Evolutionary conservation across 129 eudicot species (phyloP).

Genomic region (Centrapalus pauciflorus): DNA sequence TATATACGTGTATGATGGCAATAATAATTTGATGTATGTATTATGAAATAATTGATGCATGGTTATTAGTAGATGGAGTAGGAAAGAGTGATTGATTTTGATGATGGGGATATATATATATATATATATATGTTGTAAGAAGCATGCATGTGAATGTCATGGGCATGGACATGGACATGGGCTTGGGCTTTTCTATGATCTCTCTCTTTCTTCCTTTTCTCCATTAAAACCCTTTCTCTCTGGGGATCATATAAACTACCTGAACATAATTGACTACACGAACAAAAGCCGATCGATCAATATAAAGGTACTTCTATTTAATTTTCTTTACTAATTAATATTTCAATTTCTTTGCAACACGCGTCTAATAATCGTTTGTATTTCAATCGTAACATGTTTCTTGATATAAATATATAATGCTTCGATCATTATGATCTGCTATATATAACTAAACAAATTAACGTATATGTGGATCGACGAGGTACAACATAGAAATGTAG

Average conservation of each 20-base stretch:
- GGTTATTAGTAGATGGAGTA: no score
- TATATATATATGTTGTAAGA: slow-evolving; percentile 28
- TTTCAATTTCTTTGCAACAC: not conserved
- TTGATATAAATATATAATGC: not conserved
- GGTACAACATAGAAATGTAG: no score
- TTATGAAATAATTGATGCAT: slow-evolving; percentile 15
- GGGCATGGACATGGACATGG: slow-evolving; percentile 18
- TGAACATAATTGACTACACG: slow-evolving; percentile 25
- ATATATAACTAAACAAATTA: no score
- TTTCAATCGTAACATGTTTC: not conserved
- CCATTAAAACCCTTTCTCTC: slow-evolving; percentile 3
- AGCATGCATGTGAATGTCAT: slow-evolving; percentile 33
- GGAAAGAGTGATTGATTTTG: slow-evolving; percentile 37
- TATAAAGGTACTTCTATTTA: slow-evolving; percentile 8
- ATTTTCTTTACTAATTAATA: not conserved
- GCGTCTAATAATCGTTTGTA: no score
- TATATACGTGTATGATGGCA: not conserved
- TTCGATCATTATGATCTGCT: no score
- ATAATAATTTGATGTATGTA: not conserved
- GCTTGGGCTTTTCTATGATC: slow-evolving; percentile 14
- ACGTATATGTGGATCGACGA: no score
- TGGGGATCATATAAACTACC: slow-evolving; percentile 17
- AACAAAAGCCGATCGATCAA: not conserved
- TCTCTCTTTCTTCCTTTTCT: slow-evolving; percentile 20
- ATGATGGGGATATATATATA: slow-evolving; percentile 24